A percentile compares a stretch with the other conserved stretches of the same genome.
Evolutionary conservation across 805 yeast genomes (phyloP).

Genomic region (Cyberlindnera japonica): DNA sequence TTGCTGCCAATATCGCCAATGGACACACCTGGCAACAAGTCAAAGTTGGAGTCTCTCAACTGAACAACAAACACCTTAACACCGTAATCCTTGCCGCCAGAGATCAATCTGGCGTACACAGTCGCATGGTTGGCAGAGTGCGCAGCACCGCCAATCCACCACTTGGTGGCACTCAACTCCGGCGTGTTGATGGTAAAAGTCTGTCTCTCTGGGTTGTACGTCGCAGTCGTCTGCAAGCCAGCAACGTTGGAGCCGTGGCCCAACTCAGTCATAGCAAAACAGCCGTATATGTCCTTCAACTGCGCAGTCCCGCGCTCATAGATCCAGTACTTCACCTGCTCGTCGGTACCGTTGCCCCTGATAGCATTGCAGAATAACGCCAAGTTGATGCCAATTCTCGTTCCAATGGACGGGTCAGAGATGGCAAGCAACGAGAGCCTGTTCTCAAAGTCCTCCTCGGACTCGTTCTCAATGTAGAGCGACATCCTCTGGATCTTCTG

Average conservation of each 20-base stretch:
- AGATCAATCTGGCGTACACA: constrained; percentile 78
- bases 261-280: constrained; percentile 90
- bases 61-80: constrained; percentile 96
- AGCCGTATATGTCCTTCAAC: constrained; percentile 63
- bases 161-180: constrained; percentile 86
- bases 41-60: constrained; percentile 60
- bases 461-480: constrained; percentile 50
- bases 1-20: constrained; percentile 92
- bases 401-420: constrained; percentile 75
- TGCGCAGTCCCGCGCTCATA: constrained; percentile 58
- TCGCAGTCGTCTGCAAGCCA: constrained; percentile 89
- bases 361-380: constrained; percentile 81
- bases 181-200: constrained; percentile 82
- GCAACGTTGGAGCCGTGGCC: constrained; percentile 96
- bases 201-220: constrained; percentile 60
- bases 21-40: constrained; percentile 71
- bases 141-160: constrained; percentile 99
- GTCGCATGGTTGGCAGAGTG: constrained; percentile 86
- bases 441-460: constrained; percentile 43
- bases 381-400: constrained; percentile 83
- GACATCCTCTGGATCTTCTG: constrained; percentile 58
- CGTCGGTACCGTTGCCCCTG: constrained; percentile 83
- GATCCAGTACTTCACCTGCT: constrained; percentile 83
- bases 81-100: constrained; percentile 82
- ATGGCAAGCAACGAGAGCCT: constrained; percentile 57